phyloP scores from a whole-genome alignment of 495 filamentous ascomycete genomes.

The Penicillium psychrofluorescens region DNA sequence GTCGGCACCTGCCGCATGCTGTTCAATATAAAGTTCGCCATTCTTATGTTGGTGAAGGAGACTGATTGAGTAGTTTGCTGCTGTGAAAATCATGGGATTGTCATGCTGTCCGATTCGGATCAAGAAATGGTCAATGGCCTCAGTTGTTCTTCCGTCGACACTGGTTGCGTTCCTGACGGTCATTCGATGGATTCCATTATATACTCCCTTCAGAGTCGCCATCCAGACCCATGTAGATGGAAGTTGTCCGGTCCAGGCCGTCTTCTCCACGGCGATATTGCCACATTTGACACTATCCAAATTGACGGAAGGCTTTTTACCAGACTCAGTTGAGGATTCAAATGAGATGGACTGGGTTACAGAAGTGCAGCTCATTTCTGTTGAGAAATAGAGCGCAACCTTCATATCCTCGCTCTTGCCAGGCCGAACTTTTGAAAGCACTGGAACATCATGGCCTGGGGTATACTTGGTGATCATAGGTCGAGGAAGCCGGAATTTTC shows the following conservation, averaged over 20 bases:
- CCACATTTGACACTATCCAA: slow-evolving; percentile 36
- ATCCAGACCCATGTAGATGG: slow-evolving; percentile 48
- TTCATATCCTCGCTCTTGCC: slow-evolving; percentile 39
- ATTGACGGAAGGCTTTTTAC: slow-evolving; percentile 32
- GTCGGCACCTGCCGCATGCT: slow-evolving; percentile 57
- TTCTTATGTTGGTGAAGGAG: slow-evolving; percentile 37
- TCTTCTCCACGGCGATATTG: slow-evolving; percentile 16
- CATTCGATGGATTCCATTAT: slow-evolving; percentile 58
- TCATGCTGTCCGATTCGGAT: slow-evolving; percentile 48
- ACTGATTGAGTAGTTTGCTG: slow-evolving; percentile 51
- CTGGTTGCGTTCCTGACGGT: slow-evolving; percentile 51
- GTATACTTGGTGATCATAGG: slow-evolving; percentile 61
- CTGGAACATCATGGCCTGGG: slow-evolving; percentile 57
- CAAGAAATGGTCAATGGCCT: slow-evolving; percentile 49
- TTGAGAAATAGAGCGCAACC: slow-evolving; percentile 53
- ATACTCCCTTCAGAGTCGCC: slow-evolving; percentile 49
- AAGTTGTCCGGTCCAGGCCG: slow-evolving; percentile 39
- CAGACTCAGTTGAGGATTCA: slow-evolving; percentile 44
- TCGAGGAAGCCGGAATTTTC: slow-evolving; percentile 40
- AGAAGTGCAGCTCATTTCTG: slow-evolving; percentile 53
- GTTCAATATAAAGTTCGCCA: slow-evolving; percentile 42
- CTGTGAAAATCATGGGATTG: slow-evolving; percentile 52
- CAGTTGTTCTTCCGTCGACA: slow-evolving; percentile 24
- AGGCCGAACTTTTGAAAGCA: slow-evolving; percentile 42
- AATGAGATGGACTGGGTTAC: slow-evolving; percentile 45